A percentile compares a stretch with the other conserved stretches of the same genome.
phyloP scores from a whole-genome alignment of 345 rosid species.

The Psidium friedrichsthalianum region DNA sequence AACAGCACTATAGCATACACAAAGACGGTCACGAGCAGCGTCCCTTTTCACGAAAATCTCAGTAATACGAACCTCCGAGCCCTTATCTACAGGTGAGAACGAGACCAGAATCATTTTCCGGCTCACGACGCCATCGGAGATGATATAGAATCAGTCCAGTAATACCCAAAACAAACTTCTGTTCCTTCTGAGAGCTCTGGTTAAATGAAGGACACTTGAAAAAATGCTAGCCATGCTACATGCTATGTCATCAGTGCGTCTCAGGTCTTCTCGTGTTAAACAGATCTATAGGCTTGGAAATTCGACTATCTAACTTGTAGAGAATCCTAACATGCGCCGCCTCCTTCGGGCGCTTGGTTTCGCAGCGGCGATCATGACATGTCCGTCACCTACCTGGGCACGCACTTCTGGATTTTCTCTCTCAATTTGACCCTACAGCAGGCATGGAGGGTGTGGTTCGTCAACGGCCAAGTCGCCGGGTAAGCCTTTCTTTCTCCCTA shows the following conservation, averaged over 20 bases:
- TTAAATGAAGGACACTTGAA: not conserved
- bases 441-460: conserved; percentile 15
- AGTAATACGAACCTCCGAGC: conserved; percentile 12
- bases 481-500: not conserved
- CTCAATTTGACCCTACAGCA: conserved; percentile 6
- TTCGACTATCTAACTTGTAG: not conserved
- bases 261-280: not conserved
- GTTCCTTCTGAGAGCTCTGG: not conserved
- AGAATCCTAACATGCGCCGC: not conserved
- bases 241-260: not conserved
- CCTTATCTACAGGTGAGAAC: conserved; percentile 19
- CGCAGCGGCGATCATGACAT: conserved; percentile 21
- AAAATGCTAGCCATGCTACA: not conserved
- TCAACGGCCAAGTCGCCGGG: conserved; percentile 24
- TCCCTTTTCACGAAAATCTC: conserved; percentile 12
- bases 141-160: not conserved
- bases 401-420: conserved; percentile 7
- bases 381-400: conserved; percentile 13
- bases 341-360: not conserved
- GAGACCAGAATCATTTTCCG: not conserved
- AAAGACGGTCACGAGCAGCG: conserved; percentile 11
- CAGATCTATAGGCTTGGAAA: not conserved
- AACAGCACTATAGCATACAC: conserved; percentile 15
- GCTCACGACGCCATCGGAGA: not conserved
- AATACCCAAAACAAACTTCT: not conserved